Percentiles rank a stretch among this genome's conserved stretches.
Evolutionary conservation across 2,329 filamentous ascomycete species (phyloP).

Genomic region (Penicillium verrucosum): DNA sequence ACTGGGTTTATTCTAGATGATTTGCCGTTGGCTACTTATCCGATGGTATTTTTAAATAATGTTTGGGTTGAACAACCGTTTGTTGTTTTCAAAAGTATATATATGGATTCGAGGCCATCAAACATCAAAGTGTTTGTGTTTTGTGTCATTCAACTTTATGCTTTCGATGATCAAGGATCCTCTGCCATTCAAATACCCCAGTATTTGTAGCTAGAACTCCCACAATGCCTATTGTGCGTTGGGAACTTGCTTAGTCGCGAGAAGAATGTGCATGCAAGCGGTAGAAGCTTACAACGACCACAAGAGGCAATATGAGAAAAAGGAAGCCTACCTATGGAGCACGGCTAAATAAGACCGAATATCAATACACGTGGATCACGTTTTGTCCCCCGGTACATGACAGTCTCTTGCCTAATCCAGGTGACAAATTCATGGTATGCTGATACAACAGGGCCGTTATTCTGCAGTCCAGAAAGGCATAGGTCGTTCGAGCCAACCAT

Average conservation of each 20-base stretch:
- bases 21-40: not conserved
- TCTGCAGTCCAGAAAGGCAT: constrained; percentile 8
- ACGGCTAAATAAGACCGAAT: constrained; percentile 9
- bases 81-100: not conserved
- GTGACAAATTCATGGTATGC: constrained; percentile 2
- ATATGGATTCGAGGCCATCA: not conserved
- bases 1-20: constrained; percentile 4
- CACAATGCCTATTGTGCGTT: constrained; percentile 5
- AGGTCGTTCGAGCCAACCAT: constrained; percentile 16
- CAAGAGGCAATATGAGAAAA: constrained; percentile 7
- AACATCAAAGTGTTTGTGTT: not conserved
- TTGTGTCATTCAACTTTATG: not conserved
- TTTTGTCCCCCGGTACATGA: constrained; percentile 4
- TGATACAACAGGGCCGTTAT: constrained; percentile 16
- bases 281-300: constrained; percentile 7
- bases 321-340: not conserved
- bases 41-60: not conserved
- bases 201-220: not conserved
- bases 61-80: constrained; percentile 3
- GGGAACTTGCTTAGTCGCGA: not conserved
- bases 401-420: constrained; percentile 16
- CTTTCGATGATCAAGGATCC: not conserved
- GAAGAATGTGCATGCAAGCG: constrained; percentile 4
- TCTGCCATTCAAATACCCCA: not conserved
- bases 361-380: constrained; percentile 21